Evolutionary conservation across 139 green algal genomes (phyloP).

Genomic region (Micractinium sp.): DNA sequence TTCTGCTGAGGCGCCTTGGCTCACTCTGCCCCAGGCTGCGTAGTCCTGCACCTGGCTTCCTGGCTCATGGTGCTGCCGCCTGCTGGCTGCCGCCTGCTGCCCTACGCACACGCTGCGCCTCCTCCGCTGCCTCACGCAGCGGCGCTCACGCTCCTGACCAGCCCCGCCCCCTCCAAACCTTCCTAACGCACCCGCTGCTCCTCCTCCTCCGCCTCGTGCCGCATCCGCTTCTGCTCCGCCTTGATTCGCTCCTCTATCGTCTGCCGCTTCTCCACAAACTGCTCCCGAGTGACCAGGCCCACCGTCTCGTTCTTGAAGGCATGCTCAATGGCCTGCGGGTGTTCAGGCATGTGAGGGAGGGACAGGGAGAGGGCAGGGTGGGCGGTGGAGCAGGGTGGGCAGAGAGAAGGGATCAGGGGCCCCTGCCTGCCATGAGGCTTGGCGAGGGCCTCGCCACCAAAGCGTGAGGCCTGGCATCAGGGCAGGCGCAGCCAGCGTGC

Average conservation of each 20-base stretch:
- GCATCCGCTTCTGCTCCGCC: conserved; percentile 54
- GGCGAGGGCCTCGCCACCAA: background rate
- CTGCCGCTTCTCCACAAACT: conserved; percentile 88
- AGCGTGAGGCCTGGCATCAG: no score
- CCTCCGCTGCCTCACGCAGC: conserved; percentile 57
- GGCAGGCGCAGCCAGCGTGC: no score
- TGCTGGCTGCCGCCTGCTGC: background rate
- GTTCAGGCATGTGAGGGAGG: background rate
- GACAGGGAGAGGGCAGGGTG: background rate
- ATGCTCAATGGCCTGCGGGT: conserved; percentile 73
- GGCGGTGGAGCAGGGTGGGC: background rate
- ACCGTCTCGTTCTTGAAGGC: conserved; percentile 97
- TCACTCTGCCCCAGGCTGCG: no score
- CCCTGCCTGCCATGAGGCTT: background rate
- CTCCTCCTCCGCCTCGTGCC: conserved; percentile 57
- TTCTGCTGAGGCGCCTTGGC: no score
- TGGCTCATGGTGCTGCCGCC: background rate
- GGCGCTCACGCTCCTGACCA: background rate
- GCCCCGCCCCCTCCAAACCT: background rate
- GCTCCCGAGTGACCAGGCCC: conserved; percentile 91
- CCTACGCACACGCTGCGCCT: background rate
- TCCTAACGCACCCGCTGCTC: conserved; percentile 12
- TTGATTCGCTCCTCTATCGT: conserved; percentile 75
- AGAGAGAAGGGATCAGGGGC: background rate
- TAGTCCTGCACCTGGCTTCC: background rate